Evolutionary conservation across 768 basidiomycete species (phyloP), one percentile per base, ranked within the genome.

Genomic region (Tricholomella constricta): DNA sequence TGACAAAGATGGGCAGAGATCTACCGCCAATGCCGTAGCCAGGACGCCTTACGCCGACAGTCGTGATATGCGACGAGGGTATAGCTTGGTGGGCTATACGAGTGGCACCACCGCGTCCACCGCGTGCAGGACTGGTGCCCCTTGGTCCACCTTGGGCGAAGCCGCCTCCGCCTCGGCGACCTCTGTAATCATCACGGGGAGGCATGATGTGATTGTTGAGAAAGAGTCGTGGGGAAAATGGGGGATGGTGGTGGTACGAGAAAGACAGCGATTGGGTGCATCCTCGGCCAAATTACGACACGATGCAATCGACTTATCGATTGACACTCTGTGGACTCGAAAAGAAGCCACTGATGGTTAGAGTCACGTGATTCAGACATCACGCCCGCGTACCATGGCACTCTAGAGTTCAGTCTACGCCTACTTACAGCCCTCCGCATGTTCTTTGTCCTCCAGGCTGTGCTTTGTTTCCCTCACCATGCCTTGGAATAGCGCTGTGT

Each of bases 41-140:
- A 25, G 86, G 78, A 35, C 90, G 77, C 60, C 79, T 85, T 32
- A 91, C 90, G 15, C 88, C 89, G 35, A 89, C 73, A 25, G 85
- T 75, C 11, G 76, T 69, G 49, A 79, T 69, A 47, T 78, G 76
- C 23, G 73, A 65, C 19, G 67, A 61, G 48, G 70, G 59, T 31
- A 60, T 31, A 54, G 69, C 69, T 9, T 49, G 64, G 63, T 45
- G 60, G 55, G 45, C 67, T 61, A 56, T 62, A 44, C 69, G 68
- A 22, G 58, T 58, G 46, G 61, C 61, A 49, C 70, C 69, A 42
- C 70, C 69, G 31, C 71, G 72, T 43, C 68, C 68, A 52, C 74
- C 70, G 49, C 68, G 66, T 38, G 58, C 60, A 54, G 67, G 43
- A 41, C 26, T 48, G 9, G 29, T 27, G 32, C 49, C 41, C 23